Evolutionary conservation across 306 rosid genomes (phyloP).

Genomic region (Malus sieversii): DNA sequence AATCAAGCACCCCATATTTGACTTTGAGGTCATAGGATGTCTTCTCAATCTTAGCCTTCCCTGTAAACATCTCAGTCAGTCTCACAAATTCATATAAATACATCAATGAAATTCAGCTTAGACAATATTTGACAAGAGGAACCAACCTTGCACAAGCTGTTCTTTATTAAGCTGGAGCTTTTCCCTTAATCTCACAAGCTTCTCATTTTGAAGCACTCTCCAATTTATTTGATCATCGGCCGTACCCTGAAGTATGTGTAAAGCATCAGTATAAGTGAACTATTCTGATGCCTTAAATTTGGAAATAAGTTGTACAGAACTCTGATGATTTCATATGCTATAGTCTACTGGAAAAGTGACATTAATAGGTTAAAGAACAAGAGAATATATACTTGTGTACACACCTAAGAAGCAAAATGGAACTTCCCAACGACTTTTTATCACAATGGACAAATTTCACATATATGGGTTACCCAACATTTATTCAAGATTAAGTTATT

Average conservation of each 20-base stretch:
- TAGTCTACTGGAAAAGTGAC: neutral
- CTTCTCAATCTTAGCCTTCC: slow-evolving; percentile 58
- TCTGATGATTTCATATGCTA: neutral
- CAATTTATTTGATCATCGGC: slow-evolving; percentile 81
- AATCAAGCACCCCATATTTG: slow-evolving; percentile 64
- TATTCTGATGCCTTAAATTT: neutral
- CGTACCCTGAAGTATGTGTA: slow-evolving; percentile 54
- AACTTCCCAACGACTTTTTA: neutral
- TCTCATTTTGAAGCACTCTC: slow-evolving; percentile 77
- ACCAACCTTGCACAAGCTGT: slow-evolving; percentile 62
- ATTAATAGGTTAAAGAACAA: neutral
- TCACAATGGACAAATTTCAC: neutral
- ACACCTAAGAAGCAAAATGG: neutral
- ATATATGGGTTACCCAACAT: neutral
- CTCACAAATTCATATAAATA: slow-evolving; percentile 14
- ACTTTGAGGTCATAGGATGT: slow-evolving; percentile 53
- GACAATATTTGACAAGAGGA: neutral
- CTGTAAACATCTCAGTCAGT: slow-evolving; percentile 38
- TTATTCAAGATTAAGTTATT: neutral
- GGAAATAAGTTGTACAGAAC: neutral
- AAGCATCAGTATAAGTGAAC: slow-evolving; percentile 11
- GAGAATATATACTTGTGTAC: neutral
- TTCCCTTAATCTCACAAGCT: slow-evolving; percentile 70
- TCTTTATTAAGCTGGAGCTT: slow-evolving; percentile 47
- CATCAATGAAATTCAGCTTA: slow-evolving; percentile 1